Evolutionary conservation across 257 asterid genomes (phyloP).

Genomic region (Jacaranda mimosifolia): DNA sequence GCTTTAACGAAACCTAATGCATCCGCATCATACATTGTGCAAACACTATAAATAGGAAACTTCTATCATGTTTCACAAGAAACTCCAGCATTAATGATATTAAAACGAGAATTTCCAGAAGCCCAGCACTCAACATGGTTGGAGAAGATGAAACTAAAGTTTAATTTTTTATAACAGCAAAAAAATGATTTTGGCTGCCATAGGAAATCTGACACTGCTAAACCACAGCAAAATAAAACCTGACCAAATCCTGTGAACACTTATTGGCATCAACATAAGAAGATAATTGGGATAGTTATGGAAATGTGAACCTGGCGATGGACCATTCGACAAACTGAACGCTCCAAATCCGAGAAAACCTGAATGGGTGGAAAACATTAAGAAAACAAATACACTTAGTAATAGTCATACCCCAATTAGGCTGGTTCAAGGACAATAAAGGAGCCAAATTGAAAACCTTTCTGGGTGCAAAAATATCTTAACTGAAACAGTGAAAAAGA

Average conservation of each 20-base stretch:
- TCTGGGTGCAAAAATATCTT: slow-evolving; percentile 16
- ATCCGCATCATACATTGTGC: slow-evolving; percentile 16
- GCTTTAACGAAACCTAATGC: slow-evolving; percentile 34
- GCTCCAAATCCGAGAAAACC: slow-evolving; percentile 99
- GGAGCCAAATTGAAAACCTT: not conserved
- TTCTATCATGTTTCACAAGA: slow-evolving; percentile 27
- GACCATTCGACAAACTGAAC: slow-evolving; percentile 97
- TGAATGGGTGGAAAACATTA: slow-evolving; percentile 41
- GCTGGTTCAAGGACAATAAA: slow-evolving; percentile 16
- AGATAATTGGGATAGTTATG: slow-evolving; percentile 27
- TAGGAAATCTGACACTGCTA: not conserved
- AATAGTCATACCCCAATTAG: not conserved
- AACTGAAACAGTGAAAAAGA: slow-evolving; percentile 6
- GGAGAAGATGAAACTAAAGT: slow-evolving; percentile 13
- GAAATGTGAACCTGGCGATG: slow-evolving; percentile 83
- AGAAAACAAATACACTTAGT: slow-evolving; percentile 25
- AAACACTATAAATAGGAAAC: not conserved
- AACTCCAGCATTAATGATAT: slow-evolving; percentile 31
- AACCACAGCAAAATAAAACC: slow-evolving; percentile 26
- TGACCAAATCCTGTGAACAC: slow-evolving; percentile 12
- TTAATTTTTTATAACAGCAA: slow-evolving; percentile 10
- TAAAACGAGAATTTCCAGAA: slow-evolving; percentile 16
- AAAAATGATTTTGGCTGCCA: slow-evolving; percentile 16
- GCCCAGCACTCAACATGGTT: slow-evolving; percentile 21
- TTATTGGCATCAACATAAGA: slow-evolving; percentile 16